Evolutionary conservation across 441 rosid species (phyloP), one percentile per base, ranked within the genome.

Genomic region (Raphanus hybrid): DNA sequence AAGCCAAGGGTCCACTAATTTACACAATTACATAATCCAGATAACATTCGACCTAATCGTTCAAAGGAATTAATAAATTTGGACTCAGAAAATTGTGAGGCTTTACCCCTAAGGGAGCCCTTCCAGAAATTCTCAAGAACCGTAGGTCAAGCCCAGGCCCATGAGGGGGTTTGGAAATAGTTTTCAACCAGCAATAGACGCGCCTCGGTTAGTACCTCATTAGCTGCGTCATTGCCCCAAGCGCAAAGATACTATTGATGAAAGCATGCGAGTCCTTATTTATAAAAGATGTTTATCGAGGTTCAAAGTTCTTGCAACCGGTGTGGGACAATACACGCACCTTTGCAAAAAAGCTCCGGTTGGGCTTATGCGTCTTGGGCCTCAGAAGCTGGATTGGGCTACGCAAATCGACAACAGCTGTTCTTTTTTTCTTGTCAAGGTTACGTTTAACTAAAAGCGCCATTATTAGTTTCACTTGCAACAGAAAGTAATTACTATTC

Each of bases 131-230:
- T 23, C 26, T 23, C 26, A 23, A 23, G 26, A 23, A 2, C 26
- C 26, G 26, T 23, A 86, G 88, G 82, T 88, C 73, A 50, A 78
- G 50, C 78, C 6, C 73, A 78, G 89, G 87, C 89, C 92, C 12
- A 68, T 1, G 89, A 91, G 88, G 93, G 92, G 93, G 91, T 88
- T 87, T 88, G 98, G 92, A 91, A 89, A 92, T 91, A 94, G 95
- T 89, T 94, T 91, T 92, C 97, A 94, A 92, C 94, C 94, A 92
- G 98, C 96, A 92, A 92, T 88, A 77, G 94, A 91, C 92, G 91
- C 91, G 92, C 93, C 93, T 93, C 97, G 89, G 94, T 92, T 89
- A 87, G 79, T 15, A 87, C 92, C 92, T 88, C 96, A 88, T 69
- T 45, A 89, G 94, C 94, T 90, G 90, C 96, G 90, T 89, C 99